phyloP scores from a whole-genome alignment of 441 rosid species.

The Adansonia rubrostipa region DNA sequence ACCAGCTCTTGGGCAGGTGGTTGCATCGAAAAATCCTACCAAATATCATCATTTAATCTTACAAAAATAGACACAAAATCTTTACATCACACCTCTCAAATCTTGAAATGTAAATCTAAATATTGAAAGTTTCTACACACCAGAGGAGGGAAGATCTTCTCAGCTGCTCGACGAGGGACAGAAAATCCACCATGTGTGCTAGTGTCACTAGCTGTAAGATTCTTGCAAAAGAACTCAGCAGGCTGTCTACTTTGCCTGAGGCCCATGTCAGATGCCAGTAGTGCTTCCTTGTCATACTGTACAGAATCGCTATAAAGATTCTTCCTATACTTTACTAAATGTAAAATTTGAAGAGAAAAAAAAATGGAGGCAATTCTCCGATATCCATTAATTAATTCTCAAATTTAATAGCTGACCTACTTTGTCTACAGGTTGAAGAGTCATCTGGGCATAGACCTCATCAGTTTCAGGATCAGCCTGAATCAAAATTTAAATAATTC shows the following conservation, averaged over 20 bases:
- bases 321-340: slow-evolving; percentile 15
- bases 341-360: neutral
- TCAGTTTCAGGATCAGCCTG: slow-evolving; percentile 94
- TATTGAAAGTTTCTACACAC: slow-evolving; percentile 42
- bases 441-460: slow-evolving; percentile 97
- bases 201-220: slow-evolving; percentile 94
- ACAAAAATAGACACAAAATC: slow-evolving; percentile 11
- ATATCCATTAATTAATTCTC: neutral
- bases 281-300: slow-evolving; percentile 87
- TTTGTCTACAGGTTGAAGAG: slow-evolving; percentile 87
- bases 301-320: slow-evolving; percentile 23
- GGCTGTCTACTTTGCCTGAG: slow-evolving; percentile 81
- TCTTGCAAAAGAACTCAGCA: slow-evolving; percentile 90
- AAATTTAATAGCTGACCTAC: slow-evolving; percentile 57
- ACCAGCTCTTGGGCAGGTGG: slow-evolving; percentile 89
- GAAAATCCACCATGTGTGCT: slow-evolving; percentile 98
- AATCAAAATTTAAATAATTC: slow-evolving; percentile 30
- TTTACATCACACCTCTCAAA: slow-evolving; percentile 8
- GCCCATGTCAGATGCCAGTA: slow-evolving; percentile 80
- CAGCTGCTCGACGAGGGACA: slow-evolving; percentile 94
- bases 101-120: neutral
- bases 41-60: slow-evolving; percentile 35
- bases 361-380: neutral
- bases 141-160: slow-evolving; percentile 89
- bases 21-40: slow-evolving; percentile 86